Evolutionary conservation across 352 stramenopile species (phyloP), one percentile per base, ranked within the genome.

Genomic region (Globisporangium cederbergense): DNA sequence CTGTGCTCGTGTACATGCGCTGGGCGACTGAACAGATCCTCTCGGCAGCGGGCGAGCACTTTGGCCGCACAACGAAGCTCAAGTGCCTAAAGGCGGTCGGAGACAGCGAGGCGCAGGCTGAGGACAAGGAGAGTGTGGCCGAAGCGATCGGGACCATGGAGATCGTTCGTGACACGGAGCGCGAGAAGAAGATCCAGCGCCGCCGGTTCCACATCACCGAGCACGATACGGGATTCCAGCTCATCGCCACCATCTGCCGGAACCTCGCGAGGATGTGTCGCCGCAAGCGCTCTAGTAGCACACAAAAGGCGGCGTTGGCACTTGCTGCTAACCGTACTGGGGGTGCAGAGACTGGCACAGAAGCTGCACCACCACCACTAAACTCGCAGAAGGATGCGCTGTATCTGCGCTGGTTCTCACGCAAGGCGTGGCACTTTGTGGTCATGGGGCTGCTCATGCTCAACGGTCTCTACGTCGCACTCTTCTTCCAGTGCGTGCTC

Each of bases 381-480:
- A 46, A 7, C 32, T 20, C 46, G 7, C 47, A 30, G 32, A 46
- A 16, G 20, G 30, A 36, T 3, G 32, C 50, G 16, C 4, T 62
- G 20, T n/a, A 65, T 2, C 67, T 78, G 45, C 74, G 67, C 25
- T 83, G 74, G 61, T 90, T 89, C 52, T 89, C 81, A 6, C 76
- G 79, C 18, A 87, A 90, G 57, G 72, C 70, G 10, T 88, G 80
- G 78, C 79, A 91, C 32, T 82, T 90, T 25, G n/a, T 65, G 2
- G 72, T 91, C 49, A 86, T 88, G 59, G 52, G 76, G 18, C 56
- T 89, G 22, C 53, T 92, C 13, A 87, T 92, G 64, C 66, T 92
- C n/a, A 92, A 92, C 57, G 83, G 75, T 0, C 80, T 92, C 42
- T 90, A 81, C 70, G 62, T 78, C 18, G 81, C 77, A 22, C 68